Evolutionary conservation across 768 basidiomycete genomes (phyloP), one percentile per base, ranked within the genome.

Genomic region (Russula olivacea): DNA sequence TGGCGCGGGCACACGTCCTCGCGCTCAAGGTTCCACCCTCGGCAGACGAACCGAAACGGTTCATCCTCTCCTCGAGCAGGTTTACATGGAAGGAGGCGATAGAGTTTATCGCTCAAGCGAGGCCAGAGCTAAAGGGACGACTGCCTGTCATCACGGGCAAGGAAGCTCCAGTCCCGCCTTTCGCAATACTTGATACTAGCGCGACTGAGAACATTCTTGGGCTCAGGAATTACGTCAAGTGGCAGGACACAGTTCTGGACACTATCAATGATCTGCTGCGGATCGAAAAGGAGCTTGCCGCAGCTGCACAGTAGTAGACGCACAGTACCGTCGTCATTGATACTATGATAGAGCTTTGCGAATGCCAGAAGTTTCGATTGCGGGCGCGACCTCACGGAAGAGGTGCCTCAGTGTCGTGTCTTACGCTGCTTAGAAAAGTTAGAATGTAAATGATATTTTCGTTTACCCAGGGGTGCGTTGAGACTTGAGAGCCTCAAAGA

Each of bases 1-100:
- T 73, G 21, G 73, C 74, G 10, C 63, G 61, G 2, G 74, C 72
- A 4, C 73, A 74, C 51, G 67, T 74, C 21, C 56, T 61, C n/a
- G 72, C 73, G n/a, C 68, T 75, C 36, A 49, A 55, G n/a, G 21
- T 45, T 3, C 9, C 41, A n/a, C 67, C 57, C 7, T n/a, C 15
- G 40, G 12, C 41, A 4, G 49, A 41, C 3, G 41, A 47, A 14
- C 47, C 54, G 12, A 62, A 55, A 36, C 68, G 74, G 28, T 70
- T 71, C 64, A 49, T 73, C 34, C 36, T 72, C 28, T 66, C 65
- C 11, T 69, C 69, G 15, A 69, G 66, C 28, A 59, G 58, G 21
- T 69, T 72, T 48, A 70, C 68, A 7, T 74, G 68, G 71, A 55
- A 48, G n/a, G 71, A 71, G 10, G 74, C 68, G 1, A 62, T 71